Conservation (phyloP, 768 basidiomycete genomes). For the Collybiopsis confluens region DNA sequence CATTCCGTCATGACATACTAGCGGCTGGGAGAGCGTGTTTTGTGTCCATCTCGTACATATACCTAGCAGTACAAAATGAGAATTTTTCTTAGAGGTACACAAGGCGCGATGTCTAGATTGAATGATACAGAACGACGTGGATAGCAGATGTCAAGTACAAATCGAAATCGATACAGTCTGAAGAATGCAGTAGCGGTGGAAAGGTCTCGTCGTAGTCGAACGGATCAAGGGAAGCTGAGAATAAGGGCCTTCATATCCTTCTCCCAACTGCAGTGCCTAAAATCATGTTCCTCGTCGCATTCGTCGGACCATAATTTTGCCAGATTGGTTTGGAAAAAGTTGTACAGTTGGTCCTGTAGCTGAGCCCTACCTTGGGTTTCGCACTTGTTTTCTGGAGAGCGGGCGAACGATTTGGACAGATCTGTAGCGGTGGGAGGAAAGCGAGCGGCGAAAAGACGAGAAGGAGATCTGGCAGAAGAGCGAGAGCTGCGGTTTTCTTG, state of each 20-base stretch:
- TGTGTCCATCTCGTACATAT: too few species aligned
- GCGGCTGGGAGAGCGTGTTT: too few species aligned
- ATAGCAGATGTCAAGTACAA: too few species aligned
- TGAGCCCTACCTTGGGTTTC: not conserved
- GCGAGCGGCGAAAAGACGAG: not conserved
- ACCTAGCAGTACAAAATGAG: too few species aligned
- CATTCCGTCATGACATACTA: too few species aligned
- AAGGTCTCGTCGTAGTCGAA: too few species aligned
- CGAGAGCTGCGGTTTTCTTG: not conserved
- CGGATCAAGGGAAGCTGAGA: constrained; percentile 52
- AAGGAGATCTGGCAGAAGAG: not conserved
- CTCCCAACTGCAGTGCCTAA: constrained; percentile 60
- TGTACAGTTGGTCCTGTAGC: not conserved
- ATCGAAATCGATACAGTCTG: too few species aligned
- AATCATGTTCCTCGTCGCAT: constrained; percentile 34
- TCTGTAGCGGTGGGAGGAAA: not conserved
- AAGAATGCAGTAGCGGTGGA: too few species aligned
- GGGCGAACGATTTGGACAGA: not conserved
- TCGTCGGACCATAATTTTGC: constrained; percentile 24
- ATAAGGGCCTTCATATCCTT: constrained; percentile 56
- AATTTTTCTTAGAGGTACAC: too few species aligned
- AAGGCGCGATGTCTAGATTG: too few species aligned
- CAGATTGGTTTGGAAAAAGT: constrained; percentile 17
- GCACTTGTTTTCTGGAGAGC: not conserved
- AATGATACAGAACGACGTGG: too few species aligned